Percentiles rank a stretch among this genome's conserved stretches.
Conservation (phyloP, 805 yeast genomes). For the Candida methanosorbosa region DNA sequence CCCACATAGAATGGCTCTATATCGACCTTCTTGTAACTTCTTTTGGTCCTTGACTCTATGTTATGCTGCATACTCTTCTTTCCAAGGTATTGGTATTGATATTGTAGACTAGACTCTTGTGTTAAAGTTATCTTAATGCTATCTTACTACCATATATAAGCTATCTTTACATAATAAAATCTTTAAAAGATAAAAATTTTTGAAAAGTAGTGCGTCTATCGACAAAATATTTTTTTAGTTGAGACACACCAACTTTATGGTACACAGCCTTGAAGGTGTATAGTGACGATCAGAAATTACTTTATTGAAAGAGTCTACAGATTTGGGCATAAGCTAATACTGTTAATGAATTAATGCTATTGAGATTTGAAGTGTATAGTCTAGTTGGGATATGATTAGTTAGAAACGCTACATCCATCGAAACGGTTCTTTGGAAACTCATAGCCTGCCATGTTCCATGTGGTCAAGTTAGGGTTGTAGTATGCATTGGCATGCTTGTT, state of each 20-base stretch:
- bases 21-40: conserved; percentile 30
- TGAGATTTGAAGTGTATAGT: neutral
- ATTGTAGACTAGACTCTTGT: too few relatives aligned
- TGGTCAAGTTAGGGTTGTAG: conserved; percentile 55
- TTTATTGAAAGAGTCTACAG: too few relatives aligned
- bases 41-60: conserved; percentile 15
- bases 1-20: conserved; percentile 85
- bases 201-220: neutral
- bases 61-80: too few relatives aligned
- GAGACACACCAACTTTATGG: too few relatives aligned
- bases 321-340: conserved; percentile 1
- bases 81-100: too few relatives aligned
- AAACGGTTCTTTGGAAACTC: conserved; percentile 21
- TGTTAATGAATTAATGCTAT: conserved; percentile 1
- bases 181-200: neutral
- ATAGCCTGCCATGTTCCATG: conserved; percentile 57
- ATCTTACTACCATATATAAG: too few relatives aligned
- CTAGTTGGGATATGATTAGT: neutral
- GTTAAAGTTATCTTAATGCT: too few relatives aligned
- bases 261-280: too few relatives aligned
- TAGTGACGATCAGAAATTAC: too few relatives aligned
- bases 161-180: too few relatives aligned
- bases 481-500: conserved; percentile 48
- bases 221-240: too few relatives aligned
- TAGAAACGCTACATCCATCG: conserved; percentile 7